Base-by-base conservation (phyloP, 2,329 filamentous ascomycete genomes). In the Apiospora aurea region DNA sequence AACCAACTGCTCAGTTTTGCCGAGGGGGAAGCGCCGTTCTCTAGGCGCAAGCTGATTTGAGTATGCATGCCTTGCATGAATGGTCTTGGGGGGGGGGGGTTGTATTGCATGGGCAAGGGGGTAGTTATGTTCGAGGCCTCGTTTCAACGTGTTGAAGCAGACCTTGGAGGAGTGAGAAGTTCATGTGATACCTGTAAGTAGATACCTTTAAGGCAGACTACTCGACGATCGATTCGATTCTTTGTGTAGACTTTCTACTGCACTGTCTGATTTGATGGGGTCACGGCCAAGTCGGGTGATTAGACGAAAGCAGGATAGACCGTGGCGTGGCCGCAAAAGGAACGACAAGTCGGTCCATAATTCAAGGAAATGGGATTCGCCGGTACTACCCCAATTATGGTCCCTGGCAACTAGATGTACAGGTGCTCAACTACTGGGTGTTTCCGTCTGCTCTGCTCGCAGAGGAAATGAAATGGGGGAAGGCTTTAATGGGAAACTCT, bases 211-310 rank as follows among this genome's bases (percentile, higher is more conserved):
- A n/a, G 8, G 21, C 46, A n/a, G 46, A n/a, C 21, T 49, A 21
- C 21, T 49, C 7, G 46, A 43, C 10, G 41, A 43, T 14, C 2
- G 41, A 13, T 43, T 43, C 41, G 41, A 43, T 13, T 13, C 41
- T n/a, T n/a, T 49, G 21, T n/a, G 21, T 18, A 21, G n/a, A 38
- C 5, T 5, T 8, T 38, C 34, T 38, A 38, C 34, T 29, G 26
- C 3, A 38, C 34, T 38, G 44, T 18, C 18, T 41, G 24, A 64
- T 41, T 41, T 41, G 29, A 64, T 64, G 34, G 57, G 57, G 29
- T n/a, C 34, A 24, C 57, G 38, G 57, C 57, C 57, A 41, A 64
- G 57, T 64, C 57, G 57, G 57, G 34, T 64, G 57, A 64, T 64
- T n/a, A n/a, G 57, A n/a, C 21, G 29, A 41, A 64, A 64, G 10